A percentile compares a stretch with the other conserved stretches of the same genome.
Evolutionary conservation across 2,329 filamentous ascomycete genomes (phyloP).

Genomic region (Talaromyces sp.): DNA sequence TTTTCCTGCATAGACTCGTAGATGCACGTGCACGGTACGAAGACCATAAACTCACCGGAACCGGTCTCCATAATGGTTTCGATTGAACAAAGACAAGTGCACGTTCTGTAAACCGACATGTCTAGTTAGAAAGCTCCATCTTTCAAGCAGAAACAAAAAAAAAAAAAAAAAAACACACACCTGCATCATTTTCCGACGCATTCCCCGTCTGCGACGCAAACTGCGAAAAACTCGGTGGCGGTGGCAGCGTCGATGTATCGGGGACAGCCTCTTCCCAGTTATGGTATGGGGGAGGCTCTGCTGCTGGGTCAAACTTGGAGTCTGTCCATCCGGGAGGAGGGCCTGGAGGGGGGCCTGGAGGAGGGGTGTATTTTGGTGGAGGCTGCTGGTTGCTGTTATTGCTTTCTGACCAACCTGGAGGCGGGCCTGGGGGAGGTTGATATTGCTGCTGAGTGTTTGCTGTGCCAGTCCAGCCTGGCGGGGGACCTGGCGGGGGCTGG

Average conservation of each 20-base stretch:
- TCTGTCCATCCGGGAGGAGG: neutral
- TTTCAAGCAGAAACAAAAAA: neutral
- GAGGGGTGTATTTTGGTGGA: neutral
- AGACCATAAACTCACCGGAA: constrained; percentile 11
- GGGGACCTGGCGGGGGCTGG: neutral
- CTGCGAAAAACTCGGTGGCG: constrained; percentile 53
- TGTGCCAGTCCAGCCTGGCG: neutral
- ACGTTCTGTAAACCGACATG: constrained; percentile 33
- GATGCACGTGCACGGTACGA: neutral
- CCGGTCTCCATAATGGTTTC: constrained; percentile 50
- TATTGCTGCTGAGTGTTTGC: neutral
- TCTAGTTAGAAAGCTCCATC: neutral
- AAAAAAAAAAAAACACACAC: neutral
- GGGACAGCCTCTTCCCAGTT: constrained; percentile 58
- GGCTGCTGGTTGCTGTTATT: neutral
- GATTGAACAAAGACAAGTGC: constrained; percentile 53
- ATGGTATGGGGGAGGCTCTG: constrained; percentile 54
- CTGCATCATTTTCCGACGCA: constrained; percentile 45
- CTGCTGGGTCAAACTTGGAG: constrained; percentile 12
- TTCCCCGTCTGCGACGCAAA: constrained; percentile 55
- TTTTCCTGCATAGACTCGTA: neutral
- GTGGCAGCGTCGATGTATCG: constrained; percentile 56
- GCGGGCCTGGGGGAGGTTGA: neutral
- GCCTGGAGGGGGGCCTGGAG: neutral
- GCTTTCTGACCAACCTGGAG: neutral